phyloP scores from a whole-genome alignment of 2,329 filamentous ascomycete genomes.

The Botrytis cinerea region DNA sequence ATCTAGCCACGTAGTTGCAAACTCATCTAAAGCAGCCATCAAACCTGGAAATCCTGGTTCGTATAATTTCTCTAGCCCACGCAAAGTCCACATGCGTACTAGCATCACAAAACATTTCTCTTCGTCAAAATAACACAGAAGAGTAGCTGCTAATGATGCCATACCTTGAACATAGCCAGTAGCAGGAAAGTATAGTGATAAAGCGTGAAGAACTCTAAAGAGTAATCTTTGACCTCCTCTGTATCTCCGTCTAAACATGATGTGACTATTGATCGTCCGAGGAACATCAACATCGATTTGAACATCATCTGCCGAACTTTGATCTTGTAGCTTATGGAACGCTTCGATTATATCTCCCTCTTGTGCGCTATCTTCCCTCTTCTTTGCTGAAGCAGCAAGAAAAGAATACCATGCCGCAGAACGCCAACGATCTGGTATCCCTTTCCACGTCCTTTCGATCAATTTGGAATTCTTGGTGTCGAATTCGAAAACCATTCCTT shows the following conservation, averaged over 20 bases:
- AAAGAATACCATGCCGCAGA: slow-evolving; percentile 95
- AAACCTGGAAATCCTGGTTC: slow-evolving; percentile 80
- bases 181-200: slow-evolving; percentile 87
- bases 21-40: slow-evolving; percentile 82
- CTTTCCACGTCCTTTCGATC: slow-evolving; percentile 93
- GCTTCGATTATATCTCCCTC: slow-evolving; percentile 71
- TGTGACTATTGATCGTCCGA: slow-evolving; percentile 89
- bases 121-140: slow-evolving; percentile 96
- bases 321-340: slow-evolving; percentile 72
- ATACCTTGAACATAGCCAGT: slow-evolving; percentile 98
- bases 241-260: slow-evolving; percentile 95
- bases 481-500: slow-evolving; percentile 72
- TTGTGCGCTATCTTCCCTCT: slow-evolving; percentile 58
- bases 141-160: slow-evolving; percentile 87
- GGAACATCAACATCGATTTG: slow-evolving; percentile 98
- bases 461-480: slow-evolving; percentile 81
- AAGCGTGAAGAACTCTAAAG: slow-evolving; percentile 87
- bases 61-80: slow-evolving; percentile 84
- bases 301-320: slow-evolving; percentile 83
- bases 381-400: slow-evolving; percentile 73
- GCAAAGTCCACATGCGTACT: slow-evolving; percentile 87
- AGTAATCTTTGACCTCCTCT: slow-evolving; percentile 87
- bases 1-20: slow-evolving; percentile 80
- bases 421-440: slow-evolving; percentile 94
- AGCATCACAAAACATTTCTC: slow-evolving; percentile 95